Conservation (phyloP, 2,329 filamentous ascomycete species). For the Berkeleyomyces basicola region DNA sequence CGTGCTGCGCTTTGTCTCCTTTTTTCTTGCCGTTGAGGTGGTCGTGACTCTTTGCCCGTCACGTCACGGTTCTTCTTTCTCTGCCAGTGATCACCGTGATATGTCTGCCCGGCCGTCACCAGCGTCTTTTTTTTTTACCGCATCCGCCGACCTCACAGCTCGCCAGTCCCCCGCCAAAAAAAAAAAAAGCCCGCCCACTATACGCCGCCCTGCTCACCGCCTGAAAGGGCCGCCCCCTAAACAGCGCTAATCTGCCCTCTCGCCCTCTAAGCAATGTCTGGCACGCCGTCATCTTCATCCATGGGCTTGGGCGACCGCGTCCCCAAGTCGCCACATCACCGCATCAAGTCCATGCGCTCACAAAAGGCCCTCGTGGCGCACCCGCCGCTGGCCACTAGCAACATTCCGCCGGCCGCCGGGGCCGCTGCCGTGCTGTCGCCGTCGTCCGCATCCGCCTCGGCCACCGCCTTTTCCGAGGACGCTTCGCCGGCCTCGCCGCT, state of each 20-base stretch:
- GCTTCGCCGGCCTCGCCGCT: background rate
- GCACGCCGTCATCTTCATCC: background rate
- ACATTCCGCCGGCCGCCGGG: background rate
- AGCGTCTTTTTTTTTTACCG: too few species aligned
- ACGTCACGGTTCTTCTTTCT: too few species aligned
- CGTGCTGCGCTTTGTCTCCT: too few species aligned
- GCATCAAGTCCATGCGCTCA: slow-evolving; percentile 11
- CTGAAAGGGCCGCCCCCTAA: background rate
- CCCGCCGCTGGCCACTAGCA: background rate
- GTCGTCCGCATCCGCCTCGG: background rate
- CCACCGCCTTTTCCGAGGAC: slow-evolving; percentile 1
- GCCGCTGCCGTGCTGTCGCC: background rate
- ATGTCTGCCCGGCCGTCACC: too few species aligned
- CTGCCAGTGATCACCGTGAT: too few species aligned
- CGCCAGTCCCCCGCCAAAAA: too few species aligned
- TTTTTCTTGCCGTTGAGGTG: too few species aligned
- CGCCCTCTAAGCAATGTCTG: background rate
- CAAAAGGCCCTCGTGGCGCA: background rate
- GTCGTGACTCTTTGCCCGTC: too few species aligned
- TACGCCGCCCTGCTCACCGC: background rate
- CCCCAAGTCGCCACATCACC: slow-evolving; percentile 2
- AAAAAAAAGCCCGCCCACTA: background rate
- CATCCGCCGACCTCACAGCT: too few species aligned
- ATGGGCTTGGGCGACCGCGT: slow-evolving; percentile 1
- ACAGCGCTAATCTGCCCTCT: background rate